phyloP scores from a whole-genome alignment of 257 asterid species.

The Jacaranda mimosifolia region DNA sequence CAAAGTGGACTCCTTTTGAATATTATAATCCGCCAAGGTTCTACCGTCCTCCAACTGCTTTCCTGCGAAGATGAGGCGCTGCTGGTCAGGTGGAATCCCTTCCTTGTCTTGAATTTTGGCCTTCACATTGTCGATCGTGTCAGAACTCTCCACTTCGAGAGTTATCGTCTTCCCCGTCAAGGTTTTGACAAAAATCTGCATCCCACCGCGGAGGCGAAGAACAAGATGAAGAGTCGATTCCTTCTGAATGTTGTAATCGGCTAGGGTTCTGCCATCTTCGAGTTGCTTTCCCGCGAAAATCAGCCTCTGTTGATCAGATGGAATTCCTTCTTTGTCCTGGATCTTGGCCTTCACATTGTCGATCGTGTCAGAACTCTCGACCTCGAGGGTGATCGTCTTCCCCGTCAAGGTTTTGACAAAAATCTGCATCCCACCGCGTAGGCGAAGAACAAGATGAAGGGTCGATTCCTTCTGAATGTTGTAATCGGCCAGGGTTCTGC shows the following conservation, averaged over 20 bases:
- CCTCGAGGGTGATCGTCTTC: constrained; percentile 52
- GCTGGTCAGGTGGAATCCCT: constrained; percentile 47
- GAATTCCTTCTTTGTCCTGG: too few relatives aligned
- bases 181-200: too few relatives aligned
- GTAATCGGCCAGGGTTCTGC: constrained; percentile 44
- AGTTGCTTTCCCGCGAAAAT: too few relatives aligned
- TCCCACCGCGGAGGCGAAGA: too few relatives aligned
- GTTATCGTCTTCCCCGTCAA: too few relatives aligned
- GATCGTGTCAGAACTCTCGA: constrained; percentile 18
- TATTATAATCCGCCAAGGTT: constrained; percentile 45
- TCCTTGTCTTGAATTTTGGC: constrained; percentile 44
- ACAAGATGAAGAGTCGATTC: too few relatives aligned
- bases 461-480: constrained; percentile 51
- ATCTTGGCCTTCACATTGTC: too few relatives aligned
- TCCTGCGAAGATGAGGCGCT: constrained; percentile 46
- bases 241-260: too few relatives aligned
- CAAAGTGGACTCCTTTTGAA: constrained; percentile 47
- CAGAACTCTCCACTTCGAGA: too few relatives aligned
- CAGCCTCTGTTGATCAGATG: too few relatives aligned
- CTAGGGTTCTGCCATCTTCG: too few relatives aligned
- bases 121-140: too few relatives aligned
- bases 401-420: constrained; percentile 36
- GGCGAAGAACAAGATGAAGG: constrained; percentile 46
- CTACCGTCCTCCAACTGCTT: constrained; percentile 45
- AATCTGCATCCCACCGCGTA: constrained; percentile 49